These are phyloP conservation scores for Aegle marmelos DNA, from an alignment of 345 rosid genomes.

Conservation along the genomic window DNA sequence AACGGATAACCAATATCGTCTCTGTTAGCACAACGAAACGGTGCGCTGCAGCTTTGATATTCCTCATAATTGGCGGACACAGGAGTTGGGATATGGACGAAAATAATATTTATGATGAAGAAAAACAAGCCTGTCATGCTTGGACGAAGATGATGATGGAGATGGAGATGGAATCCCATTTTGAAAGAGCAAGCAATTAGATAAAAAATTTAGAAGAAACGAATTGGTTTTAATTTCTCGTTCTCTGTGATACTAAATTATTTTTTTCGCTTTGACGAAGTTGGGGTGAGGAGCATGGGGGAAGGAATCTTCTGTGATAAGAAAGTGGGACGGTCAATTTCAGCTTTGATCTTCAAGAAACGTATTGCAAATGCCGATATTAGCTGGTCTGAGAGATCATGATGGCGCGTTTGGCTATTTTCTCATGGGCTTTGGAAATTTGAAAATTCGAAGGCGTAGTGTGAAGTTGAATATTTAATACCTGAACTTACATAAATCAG, in stretches of 20 bases:
- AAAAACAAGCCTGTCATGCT: neutral
- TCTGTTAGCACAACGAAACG: constrained; percentile 20
- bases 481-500: neutral
- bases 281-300: neutral
- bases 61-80: neutral
- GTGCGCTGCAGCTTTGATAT: constrained; percentile 16
- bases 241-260: no score
- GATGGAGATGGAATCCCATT: constrained; percentile 2
- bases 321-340: neutral
- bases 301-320: neutral
- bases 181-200: neutral
- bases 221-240: no score
- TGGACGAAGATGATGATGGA: neutral
- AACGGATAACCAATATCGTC: constrained; percentile 22
- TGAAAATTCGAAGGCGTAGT: no score
- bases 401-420: neutral
- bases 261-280: neutral
- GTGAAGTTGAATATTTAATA: no score
- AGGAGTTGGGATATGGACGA: neutral
- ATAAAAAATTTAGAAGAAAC: no score
- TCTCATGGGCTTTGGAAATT: no score
- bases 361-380: neutral
- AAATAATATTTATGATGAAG: neutral
- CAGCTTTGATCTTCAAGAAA: neutral
- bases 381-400: neutral